Conservation (phyloP, 177 flowering plant species). For the Telopea speciosissima region DNA sequence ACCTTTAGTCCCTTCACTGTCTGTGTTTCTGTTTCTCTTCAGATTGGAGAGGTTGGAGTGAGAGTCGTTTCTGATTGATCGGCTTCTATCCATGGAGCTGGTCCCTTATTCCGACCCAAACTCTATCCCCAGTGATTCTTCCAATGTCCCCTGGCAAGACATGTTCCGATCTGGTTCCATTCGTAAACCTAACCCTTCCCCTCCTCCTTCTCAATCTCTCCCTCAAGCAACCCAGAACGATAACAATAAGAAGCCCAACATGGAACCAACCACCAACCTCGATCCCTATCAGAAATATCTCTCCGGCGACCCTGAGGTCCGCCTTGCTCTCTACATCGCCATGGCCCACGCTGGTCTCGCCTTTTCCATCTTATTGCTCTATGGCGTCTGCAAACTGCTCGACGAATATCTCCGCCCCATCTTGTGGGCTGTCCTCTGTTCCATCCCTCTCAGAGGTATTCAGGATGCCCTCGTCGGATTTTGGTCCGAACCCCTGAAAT, state of each 20-base stretch:
- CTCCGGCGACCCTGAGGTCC: slow-evolving; percentile 63
- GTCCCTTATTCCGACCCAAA: slow-evolving; percentile 54
- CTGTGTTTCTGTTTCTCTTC: not conserved
- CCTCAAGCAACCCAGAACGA: slow-evolving; percentile 5
- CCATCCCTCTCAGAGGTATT: slow-evolving; percentile 81
- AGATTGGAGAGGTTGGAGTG: not conserved
- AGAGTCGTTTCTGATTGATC: not conserved
- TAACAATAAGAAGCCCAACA: not conserved
- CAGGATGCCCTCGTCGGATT: slow-evolving; percentile 70
- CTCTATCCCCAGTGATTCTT: slow-evolving; percentile 6
- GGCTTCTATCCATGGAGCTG: slow-evolving; percentile 41
- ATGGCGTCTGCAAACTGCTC: slow-evolving; percentile 48
- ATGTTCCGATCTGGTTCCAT: slow-evolving; percentile 87
- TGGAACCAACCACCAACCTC: not conserved
- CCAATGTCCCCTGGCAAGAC: slow-evolving; percentile 67
- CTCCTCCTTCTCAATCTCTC: slow-evolving; percentile 3
- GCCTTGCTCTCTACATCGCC: slow-evolving; percentile 63
- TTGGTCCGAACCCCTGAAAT: slow-evolving; percentile 73
- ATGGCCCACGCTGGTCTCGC: slow-evolving; percentile 36
- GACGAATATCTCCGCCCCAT: slow-evolving; percentile 77
- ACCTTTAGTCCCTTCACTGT: too few species aligned
- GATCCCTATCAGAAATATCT: slow-evolving; percentile 14
- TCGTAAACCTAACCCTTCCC: slow-evolving; percentile 37
- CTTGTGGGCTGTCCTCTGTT: slow-evolving; percentile 85
- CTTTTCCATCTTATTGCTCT: slow-evolving; percentile 39